These are phyloP conservation scores for Tolypocladium endophyticum DNA, from an alignment of 2,329 filamentous ascomycete species.

Conservation along the genomic window DNA sequence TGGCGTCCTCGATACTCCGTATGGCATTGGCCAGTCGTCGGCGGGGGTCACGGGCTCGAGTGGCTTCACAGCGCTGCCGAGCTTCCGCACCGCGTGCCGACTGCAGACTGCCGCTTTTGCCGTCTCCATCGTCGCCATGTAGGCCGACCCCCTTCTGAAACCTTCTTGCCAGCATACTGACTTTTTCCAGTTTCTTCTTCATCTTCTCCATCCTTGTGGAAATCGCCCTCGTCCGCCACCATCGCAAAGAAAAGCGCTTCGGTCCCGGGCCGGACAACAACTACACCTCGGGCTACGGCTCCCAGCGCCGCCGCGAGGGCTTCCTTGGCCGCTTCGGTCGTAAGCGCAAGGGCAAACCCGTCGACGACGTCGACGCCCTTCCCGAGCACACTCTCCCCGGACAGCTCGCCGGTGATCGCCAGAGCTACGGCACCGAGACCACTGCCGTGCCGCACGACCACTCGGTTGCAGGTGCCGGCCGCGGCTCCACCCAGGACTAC, in stretches of 20 bases:
- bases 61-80: constrained; percentile 38
- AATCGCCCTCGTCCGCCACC: constrained; percentile 55
- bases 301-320: constrained; percentile 12
- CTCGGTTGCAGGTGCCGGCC: constrained; percentile 4
- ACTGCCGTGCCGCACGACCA: constrained; percentile 20
- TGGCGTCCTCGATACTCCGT: constrained; percentile 50
- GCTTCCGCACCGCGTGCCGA: constrained; percentile 49
- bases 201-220: constrained; percentile 61
- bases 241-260: constrained; percentile 64
- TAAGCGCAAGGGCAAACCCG: constrained; percentile 7
- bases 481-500: constrained; percentile 15
- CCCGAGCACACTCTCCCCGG: constrained; percentile 29
- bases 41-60: constrained; percentile 35
- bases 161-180: not conserved
- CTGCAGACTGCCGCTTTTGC: constrained; percentile 70
- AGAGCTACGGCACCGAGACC: constrained; percentile 29
- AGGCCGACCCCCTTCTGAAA: constrained; percentile 15
- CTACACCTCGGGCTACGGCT: constrained; percentile 49
- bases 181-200: constrained; percentile 57
- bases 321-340: constrained; percentile 24
- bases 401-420: constrained; percentile 25
- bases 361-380: constrained; percentile 20
- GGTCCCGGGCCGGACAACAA: constrained; percentile 38
- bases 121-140: constrained; percentile 69
- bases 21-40: constrained; percentile 52